Percentiles rank a stretch among this genome's conserved stretches.
Evolutionary conservation across 1,284 basidiomycete species (phyloP).

Genomic region (Cryptococcus sp.): DNA sequence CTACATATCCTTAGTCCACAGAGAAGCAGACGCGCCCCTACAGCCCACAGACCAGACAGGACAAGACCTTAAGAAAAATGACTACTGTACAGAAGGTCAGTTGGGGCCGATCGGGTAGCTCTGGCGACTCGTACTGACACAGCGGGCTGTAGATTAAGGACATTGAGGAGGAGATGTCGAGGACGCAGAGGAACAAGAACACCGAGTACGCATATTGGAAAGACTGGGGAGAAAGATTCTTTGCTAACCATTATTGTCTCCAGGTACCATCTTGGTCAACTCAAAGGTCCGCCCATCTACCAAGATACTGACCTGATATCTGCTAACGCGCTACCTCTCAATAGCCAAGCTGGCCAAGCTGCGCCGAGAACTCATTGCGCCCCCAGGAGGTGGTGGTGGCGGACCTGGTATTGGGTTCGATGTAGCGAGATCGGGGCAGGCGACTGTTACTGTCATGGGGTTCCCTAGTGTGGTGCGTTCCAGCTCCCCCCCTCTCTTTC

Average conservation of each 20-base stretch:
- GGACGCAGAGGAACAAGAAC: constrained; percentile 79
- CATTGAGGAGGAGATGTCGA: constrained; percentile 52
- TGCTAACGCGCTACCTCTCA: constrained; percentile 24
- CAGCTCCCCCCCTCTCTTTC: too few species aligned
- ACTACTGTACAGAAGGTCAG: constrained; percentile 50
- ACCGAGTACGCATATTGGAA: constrained; percentile 43
- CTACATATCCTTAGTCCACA: background rate
- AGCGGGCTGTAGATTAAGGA: constrained; percentile 42
- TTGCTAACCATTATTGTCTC: background rate
- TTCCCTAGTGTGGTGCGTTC: constrained; percentile 35
- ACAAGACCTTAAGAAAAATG: constrained; percentile 26
- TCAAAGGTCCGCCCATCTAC: constrained; percentile 59
- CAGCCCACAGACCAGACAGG: too few species aligned
- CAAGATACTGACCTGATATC: constrained; percentile 30
- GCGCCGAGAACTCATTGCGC: constrained; percentile 85
- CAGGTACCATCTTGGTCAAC: constrained; percentile 88
- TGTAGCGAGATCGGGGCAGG: constrained; percentile 92
- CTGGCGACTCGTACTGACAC: constrained; percentile 2
- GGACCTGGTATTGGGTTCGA: constrained; percentile 90
- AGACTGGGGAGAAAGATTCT: background rate
- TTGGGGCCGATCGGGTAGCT: background rate
- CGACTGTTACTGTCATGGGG: constrained; percentile 92
- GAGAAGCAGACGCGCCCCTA: background rate
- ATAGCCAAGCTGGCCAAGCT: constrained; percentile 94
- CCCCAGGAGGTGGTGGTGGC: constrained; percentile 73